Evolutionary conservation across 148 eudicot genomes (phyloP), one percentile per base, ranked within the genome.

Genomic region (Rhododendron vialii): DNA sequence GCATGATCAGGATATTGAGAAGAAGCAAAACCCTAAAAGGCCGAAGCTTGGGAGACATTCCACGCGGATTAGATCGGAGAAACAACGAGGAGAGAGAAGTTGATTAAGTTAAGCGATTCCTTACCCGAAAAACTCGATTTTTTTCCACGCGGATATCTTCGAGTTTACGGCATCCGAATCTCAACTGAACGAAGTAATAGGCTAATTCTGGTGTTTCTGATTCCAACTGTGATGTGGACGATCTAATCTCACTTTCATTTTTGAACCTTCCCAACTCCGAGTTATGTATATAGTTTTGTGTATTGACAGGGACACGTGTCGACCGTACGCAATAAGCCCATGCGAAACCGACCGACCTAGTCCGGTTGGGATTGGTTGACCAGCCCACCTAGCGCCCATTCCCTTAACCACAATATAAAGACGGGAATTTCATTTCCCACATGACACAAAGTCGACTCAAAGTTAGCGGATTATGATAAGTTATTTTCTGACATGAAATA

Each of bases 101-200:
- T 28, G 14, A 28, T n/a, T 6, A 33, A 74, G 78, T 74, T 30
- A 38, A 38, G 41, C n/a, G 38, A 75, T 75, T 38, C 79, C 45
- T 71, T 75, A 75, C 79, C 79, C n/a, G 79, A 38, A 36, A 38
- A 75, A 75, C n/a, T 18, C 47, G 48, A 38, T 35, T 75, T 33
- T 36, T 47, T 10, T 4, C 0, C 47, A 18, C 57, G 61, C 20
- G 45, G 48, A 20, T 75, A 75, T 7, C 79, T 75, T 75, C 13
- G 79, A 75, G n/a, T 75, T 74, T 35, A 75, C 45, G 48, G 79
- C 26, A 75, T 15, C 35, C 76, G 79, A 38, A 38, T 38, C 45
- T 75, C 47, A 18, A 75, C 48, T 75, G 79, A 75, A 36, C 79
- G 18, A 75, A 38, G 90, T 92, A 92, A 87, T 5, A 14, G 76